Conservation (phyloP, 2,329 filamentous ascomycete genomes). For the Ascosphaera pollenicola region DNA sequence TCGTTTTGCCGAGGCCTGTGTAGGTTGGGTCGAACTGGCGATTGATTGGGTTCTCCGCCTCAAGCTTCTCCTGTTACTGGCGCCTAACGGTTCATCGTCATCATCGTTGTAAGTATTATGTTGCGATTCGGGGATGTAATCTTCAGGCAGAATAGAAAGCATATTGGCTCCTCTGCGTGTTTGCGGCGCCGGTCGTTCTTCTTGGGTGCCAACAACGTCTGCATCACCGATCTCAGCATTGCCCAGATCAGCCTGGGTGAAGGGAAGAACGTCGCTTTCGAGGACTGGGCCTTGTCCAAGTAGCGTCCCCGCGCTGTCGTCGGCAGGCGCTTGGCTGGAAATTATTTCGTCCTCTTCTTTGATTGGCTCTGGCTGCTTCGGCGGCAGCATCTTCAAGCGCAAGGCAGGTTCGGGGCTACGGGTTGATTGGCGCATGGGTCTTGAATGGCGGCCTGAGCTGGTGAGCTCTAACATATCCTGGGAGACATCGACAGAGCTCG, state of each 20-base stretch:
- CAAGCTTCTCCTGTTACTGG: slow-evolving; percentile 25
- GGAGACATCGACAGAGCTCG: slow-evolving; percentile 31
- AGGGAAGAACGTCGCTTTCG: no score
- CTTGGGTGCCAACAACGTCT: slow-evolving; percentile 26
- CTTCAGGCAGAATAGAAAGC: slow-evolving; percentile 8
- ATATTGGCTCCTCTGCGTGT: slow-evolving; percentile 13
- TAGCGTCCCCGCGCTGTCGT: slow-evolving; percentile 1
- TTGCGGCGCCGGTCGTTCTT: slow-evolving; percentile 7
- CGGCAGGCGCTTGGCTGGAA: slow-evolving; percentile 7
- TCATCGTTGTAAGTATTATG: slow-evolving; percentile 15
- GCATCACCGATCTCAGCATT: slow-evolving; percentile 6
- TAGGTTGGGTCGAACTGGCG: slow-evolving; percentile 8
- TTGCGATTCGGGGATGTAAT: slow-evolving; percentile 20
- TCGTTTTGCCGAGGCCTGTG: slow-evolving; percentile 11
- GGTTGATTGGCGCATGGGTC: slow-evolving; percentile 31
- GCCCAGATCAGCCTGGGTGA: slow-evolving; percentile 1
- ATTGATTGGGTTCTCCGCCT: slow-evolving; percentile 7
- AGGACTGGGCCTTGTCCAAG: no score
- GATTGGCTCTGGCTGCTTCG: neutral
- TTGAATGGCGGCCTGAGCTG: slow-evolving; percentile 34
- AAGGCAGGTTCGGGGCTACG: slow-evolving; percentile 21
- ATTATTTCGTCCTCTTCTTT: slow-evolving; percentile 3
- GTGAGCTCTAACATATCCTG: slow-evolving; percentile 34
- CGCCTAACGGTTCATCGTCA: slow-evolving; percentile 28
- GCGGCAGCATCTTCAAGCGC: neutral